These are phyloP conservation scores for Pseudocercospora ulei DNA, from an alignment of 2,329 filamentous ascomycete genomes.

Conservation along the genomic window DNA sequence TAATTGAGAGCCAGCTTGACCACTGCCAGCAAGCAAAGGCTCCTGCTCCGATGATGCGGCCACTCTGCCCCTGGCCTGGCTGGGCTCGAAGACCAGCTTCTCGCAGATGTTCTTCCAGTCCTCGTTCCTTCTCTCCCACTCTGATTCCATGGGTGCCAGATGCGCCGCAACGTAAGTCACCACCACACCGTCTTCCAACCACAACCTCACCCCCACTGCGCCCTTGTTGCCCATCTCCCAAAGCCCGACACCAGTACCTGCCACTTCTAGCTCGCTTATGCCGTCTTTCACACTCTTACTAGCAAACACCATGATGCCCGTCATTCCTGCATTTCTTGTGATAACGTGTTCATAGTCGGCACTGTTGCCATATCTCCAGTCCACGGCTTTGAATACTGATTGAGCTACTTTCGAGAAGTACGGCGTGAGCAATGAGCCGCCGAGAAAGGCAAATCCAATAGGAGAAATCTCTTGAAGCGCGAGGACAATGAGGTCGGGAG, in stretches of 20 bases:
- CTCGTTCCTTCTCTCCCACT: constrained; percentile 62
- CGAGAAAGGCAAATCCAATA: constrained; percentile 72
- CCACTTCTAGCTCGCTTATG: constrained; percentile 60
- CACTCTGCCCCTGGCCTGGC: constrained; percentile 15
- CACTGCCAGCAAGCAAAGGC: constrained; percentile 13
- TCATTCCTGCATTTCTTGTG: constrained; percentile 74
- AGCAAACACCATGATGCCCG: constrained; percentile 75
- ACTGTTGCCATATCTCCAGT: constrained; percentile 51
- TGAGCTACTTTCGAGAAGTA: constrained; percentile 65
- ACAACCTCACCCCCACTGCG: constrained; percentile 67
- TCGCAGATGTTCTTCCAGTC: constrained; percentile 83
- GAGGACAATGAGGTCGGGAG: constrained; percentile 58
- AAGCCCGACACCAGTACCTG: constrained; percentile 72
- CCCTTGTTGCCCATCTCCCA: constrained; percentile 94
- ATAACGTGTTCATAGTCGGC: constrained; percentile 59
- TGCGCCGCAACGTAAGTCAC: constrained; percentile 84
- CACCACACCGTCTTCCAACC: constrained; percentile 48
- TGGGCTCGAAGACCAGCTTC: constrained; percentile 57
- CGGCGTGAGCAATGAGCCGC: constrained; percentile 63
- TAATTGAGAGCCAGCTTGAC: constrained; percentile 1
- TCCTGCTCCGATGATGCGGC: constrained; percentile 21
- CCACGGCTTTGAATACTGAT: constrained; percentile 45
- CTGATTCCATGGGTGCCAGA: constrained; percentile 77
- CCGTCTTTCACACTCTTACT: constrained; percentile 49
- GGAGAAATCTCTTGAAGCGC: constrained; percentile 83